phyloP scores from a whole-genome alignment of 2,329 filamentous ascomycete genomes.

The Neonectria punicea region DNA sequence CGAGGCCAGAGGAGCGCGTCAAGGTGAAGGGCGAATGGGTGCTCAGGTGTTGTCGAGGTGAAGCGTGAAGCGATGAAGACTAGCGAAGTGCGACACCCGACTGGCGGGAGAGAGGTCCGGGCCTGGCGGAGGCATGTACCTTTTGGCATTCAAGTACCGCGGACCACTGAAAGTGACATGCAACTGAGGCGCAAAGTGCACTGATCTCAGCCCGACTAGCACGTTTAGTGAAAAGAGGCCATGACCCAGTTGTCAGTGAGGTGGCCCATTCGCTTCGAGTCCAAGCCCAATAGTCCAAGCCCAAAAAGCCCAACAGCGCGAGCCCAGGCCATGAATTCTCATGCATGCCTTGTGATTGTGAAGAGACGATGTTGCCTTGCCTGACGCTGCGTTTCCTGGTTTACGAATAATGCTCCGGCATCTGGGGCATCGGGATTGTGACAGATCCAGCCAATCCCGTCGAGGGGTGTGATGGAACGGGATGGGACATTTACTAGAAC shows the following conservation, averaged over 20 bases:
- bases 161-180: constrained; percentile 7
- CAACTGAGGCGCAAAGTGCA: constrained; percentile 1
- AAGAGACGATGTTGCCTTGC: background rate
- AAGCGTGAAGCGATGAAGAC: constrained; percentile 9
- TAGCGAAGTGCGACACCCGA: constrained; percentile 11
- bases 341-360: constrained; percentile 1
- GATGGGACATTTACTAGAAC: background rate
- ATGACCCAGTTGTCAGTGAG: background rate
- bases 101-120: constrained; percentile 13
- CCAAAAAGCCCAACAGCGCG: constrained; percentile 14
- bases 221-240: background rate
- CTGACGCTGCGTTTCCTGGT: background rate
- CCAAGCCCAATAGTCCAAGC: constrained; percentile 12
- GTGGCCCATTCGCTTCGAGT: background rate
- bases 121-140: constrained; percentile 9
- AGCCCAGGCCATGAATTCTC: background rate
- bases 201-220: constrained; percentile 3
- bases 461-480: constrained; percentile 8
- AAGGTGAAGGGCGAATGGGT: background rate
- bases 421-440: constrained; percentile 1
- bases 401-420: background rate
- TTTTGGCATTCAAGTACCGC: constrained; percentile 6
- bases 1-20: background rate
- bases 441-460: constrained; percentile 17
- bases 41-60: background rate